Evolutionary conservation across 768 basidiomycete species (phyloP), one percentile per base, ranked within the genome.

Genomic region (Russula compacta): DNA sequence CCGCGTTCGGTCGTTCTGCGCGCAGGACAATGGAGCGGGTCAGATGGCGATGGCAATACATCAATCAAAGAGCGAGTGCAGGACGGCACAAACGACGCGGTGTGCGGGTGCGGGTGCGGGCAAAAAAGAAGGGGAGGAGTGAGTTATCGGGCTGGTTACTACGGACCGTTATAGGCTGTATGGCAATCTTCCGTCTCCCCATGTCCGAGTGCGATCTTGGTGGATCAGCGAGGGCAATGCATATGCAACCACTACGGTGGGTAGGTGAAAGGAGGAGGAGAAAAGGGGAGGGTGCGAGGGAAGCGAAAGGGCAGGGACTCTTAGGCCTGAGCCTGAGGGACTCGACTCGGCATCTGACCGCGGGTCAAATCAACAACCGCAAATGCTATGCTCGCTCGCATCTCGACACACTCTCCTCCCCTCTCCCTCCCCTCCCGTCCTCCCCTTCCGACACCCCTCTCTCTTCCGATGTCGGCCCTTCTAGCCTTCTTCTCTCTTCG

Each of bases 1-100:
- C 68, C 90, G 86, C 73, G 92, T 92, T 75, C 90, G 85, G 76
- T 92, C 90, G 76, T 92, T 87, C 89, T 92, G 79, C 75, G 76
- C 73, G 75, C 24, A 29, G 76, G 79, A 73, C 53, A 59, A 61
- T 73, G 69, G 72, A 73, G 71, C 67, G 71, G 9, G 53, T 48
- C 46, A 60, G 44, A 32, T 8, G 38, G 33, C 19, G 33, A 70
- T 63, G 38, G 47, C 40, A 35, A 51, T 69, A 64, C 3, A 4
- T 21, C 33, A 12, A 21, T 11, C n/a, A 19, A 32, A 40, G 67
- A 67, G 43, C 36, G 53, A 62, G 68, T 67, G 69, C 68, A 69
- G 71, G 64, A 60, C 54, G 54, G 42, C 9, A 24, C 38, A 53
- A 42, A 19, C 15, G 19, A 63, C 64, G 64, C 55, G 6, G 61